Conservation (phyloP, 2,329 filamentous ascomycete genomes). For the Pochonia chlamydosporia region DNA sequence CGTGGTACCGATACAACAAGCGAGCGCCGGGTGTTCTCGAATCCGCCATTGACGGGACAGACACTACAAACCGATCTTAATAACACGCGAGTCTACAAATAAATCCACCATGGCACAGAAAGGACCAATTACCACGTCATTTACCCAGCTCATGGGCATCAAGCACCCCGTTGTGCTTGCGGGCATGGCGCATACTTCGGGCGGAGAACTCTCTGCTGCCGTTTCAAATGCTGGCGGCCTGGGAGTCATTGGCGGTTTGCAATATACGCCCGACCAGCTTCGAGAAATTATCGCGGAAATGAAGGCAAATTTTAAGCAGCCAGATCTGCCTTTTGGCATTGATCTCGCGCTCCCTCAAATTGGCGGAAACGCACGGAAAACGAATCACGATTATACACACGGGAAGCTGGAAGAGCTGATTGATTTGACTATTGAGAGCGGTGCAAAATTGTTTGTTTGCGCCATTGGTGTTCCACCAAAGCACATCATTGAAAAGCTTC, state of each 20-base stretch:
- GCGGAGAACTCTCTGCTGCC: slow-evolving; percentile 72
- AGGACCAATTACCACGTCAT: slow-evolving; percentile 65
- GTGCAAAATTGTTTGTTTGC: slow-evolving; percentile 78
- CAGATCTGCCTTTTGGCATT: slow-evolving; percentile 77
- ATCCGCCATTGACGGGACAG: too few species aligned
- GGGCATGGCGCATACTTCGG: slow-evolving; percentile 85
- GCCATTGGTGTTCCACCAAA: slow-evolving; percentile 83
- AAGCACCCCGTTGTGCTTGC: slow-evolving; percentile 85
- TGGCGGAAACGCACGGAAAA: slow-evolving; percentile 75
- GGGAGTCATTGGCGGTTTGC: slow-evolving; percentile 66
- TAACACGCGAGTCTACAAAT: too few species aligned
- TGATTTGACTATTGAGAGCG: slow-evolving; percentile 76
- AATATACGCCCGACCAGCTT: slow-evolving; percentile 68
- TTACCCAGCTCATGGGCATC: slow-evolving; percentile 75
- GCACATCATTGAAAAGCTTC: slow-evolving; percentile 67
- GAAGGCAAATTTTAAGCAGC: slow-evolving; percentile 63
- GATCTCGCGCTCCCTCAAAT: slow-evolving; percentile 89
- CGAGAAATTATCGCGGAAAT: slow-evolving; percentile 79
- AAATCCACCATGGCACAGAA: slow-evolving; percentile 33
- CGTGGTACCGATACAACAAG: too few species aligned
- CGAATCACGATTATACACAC: slow-evolving; percentile 93
- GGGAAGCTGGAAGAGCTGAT: slow-evolving; percentile 88
- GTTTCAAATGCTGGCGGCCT: slow-evolving; percentile 86
- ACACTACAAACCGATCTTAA: too few species aligned
- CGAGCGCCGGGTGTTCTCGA: too few species aligned